A percentile compares a stretch with the other conserved stretches of the same genome.
Evolutionary conservation across 2,329 filamentous ascomycete genomes (phyloP).

Genomic region (Cordyceps cateniannulata): DNA sequence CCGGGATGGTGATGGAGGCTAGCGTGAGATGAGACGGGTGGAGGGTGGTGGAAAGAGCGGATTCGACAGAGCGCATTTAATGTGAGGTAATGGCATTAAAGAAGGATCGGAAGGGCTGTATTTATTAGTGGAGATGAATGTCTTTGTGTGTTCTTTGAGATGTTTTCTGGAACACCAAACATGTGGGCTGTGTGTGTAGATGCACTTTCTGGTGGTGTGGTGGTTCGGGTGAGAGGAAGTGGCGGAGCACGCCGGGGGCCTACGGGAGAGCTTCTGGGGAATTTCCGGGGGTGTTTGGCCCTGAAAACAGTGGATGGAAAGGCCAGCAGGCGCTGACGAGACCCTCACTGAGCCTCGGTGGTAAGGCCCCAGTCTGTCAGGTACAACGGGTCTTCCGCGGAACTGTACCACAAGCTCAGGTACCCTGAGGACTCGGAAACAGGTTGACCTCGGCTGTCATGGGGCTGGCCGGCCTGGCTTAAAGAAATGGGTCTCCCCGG

Average conservation of each 20-base stretch:
- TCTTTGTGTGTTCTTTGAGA: not conserved
- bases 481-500: conserved; percentile 4
- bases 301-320: not conserved
- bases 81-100: not conserved
- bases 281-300: not conserved
- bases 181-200: not conserved
- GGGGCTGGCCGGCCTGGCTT: conserved; percentile 2
- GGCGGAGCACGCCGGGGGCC: conserved; percentile 13
- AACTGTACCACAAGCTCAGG: not conserved
- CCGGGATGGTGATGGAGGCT: not conserved
- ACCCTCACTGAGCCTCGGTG: not conserved
- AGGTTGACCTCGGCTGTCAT: conserved; percentile 11
- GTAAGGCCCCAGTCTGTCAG: not conserved
- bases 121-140: not conserved
- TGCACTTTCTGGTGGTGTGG: not conserved
- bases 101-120: not conserved
- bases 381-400: not conserved
- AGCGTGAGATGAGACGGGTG: too few relatives aligned
- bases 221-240: conserved; percentile 13
- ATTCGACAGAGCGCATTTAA: not conserved
- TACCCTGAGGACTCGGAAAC: not conserved
- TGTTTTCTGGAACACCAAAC: not conserved
- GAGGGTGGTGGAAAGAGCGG: too few relatives aligned
- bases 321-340: too few relatives aligned
- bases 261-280: not conserved